Base-by-base conservation (phyloP, 805 yeast genomes). In the Metschnikowia chrysomelidarum region DNA sequence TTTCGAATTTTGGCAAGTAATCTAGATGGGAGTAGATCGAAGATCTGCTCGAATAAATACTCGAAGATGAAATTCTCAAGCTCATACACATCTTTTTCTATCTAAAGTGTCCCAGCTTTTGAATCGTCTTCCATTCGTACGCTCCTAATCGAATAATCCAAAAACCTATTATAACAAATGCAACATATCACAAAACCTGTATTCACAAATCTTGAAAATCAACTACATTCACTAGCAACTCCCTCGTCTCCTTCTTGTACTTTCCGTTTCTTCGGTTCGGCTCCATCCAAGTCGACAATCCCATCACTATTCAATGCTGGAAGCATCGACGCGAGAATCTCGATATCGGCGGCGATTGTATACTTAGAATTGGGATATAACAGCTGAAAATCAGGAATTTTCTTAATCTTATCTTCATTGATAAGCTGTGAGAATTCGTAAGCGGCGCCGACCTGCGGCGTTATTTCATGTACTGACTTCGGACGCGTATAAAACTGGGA, bases 241-340 rank as follows among this genome's bases (percentile, higher is more conserved):
- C n/a, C n/a, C n/a, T n/a, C n/a, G n/a, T 14, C 28, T 17, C n/a
- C 16, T 15, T 20, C 20, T 9, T 31, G 27, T 8, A 40, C n/a
- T 27, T 39, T 44, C 13, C 46, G 24, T 30, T 42, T 41, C 22
- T 38, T 38, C 24, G 17, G 15, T 21, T 35, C 37, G 5, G n/a
- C 33, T 21, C 14, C 22, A 9, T 24, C 28, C 13, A 37, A 35
- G 11, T 30, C 33, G 7, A 43, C 38, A 8, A 14, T 22, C 3
- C 46, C 44, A 10, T 28, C 17, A 3, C 15, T 25, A 11, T 13
- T 13, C 11, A 44, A 25, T n/a, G 7, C 20, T 4, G 49, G 49
- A 8, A 44, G 38, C 25, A 44, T 18, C 5, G 17, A 26, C 10
- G 19, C 23, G 7, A 44, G 30, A 19, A 14, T 26, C 4, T 15